Base-by-base conservation (phyloP, 768 basidiomycete genomes). In the Fibroporia radiculosa region DNA sequence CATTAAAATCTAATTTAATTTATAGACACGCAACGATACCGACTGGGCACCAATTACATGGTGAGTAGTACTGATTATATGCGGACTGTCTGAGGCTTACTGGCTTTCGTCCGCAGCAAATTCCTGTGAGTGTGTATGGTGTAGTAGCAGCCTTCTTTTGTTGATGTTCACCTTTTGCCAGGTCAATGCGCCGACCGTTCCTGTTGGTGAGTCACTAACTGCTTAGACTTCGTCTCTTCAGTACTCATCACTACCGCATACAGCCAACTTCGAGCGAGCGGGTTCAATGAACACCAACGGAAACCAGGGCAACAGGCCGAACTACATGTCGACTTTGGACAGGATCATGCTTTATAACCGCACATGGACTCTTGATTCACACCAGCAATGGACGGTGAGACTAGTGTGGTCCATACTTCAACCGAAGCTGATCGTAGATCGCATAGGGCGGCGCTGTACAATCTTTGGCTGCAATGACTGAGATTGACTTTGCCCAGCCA, bases 401-500 rank as follows among this genome's bases (percentile, higher is more conserved):
- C 3, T n/a, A 40, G 11, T 25, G n/a, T n/a, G n/a, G n/a, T n/a
- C n/a, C n/a, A n/a, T n/a, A n/a, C n/a, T n/a, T n/a, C n/a, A n/a
- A n/a, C n/a, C n/a, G n/a, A n/a, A n/a, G n/a, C 14, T n/a, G n/a
- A n/a, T 41, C 24, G 13, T 34, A n/a, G 6, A n/a, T 33, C 19
- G 41, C 40, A 24, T 27, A 58, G 57, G 68, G 69, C 14, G 69
- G 68, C 34, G 69, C 67, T 4, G 60, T 71, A 35, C 63, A 59
- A 27, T 63, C 61, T 23, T 50, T 70, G 27, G 61, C 64, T 29
- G 52, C 55, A 11, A 62, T 66, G 24, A 64, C 51, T 6, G 66
- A 69, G 42, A 51, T 63, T 33, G 68, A 71, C 46, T 71, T 68
- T 45, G 67, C 65, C 14, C 64, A 62, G 49, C 65, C 69, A 14